These are phyloP conservation scores for Plantago coronopus DNA, from an alignment of 305 asterid species.

Conservation along the genomic window DNA sequence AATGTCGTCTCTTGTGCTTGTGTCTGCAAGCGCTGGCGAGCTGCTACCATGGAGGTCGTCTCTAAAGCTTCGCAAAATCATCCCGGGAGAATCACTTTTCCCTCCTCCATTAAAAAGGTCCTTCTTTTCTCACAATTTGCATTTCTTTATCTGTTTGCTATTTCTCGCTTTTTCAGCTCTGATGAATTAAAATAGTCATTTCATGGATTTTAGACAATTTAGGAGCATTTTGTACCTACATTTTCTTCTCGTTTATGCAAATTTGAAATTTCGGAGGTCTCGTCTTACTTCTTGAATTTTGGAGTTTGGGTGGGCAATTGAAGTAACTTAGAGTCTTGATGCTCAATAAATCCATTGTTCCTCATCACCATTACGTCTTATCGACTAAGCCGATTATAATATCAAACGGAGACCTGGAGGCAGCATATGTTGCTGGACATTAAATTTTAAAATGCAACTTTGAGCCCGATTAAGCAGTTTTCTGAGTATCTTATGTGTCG, in stretches of 20 bases:
- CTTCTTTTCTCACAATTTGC: neutral
- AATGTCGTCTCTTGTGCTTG: constrained; percentile 86
- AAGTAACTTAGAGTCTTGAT: no score
- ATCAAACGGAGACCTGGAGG: neutral
- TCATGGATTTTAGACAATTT: no score
- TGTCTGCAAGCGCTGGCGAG: constrained; percentile 92
- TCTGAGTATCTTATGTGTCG: no score
- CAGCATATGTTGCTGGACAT: neutral
- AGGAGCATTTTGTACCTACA: neutral
- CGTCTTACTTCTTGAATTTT: neutral
- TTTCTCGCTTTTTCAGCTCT: constrained; percentile 4
- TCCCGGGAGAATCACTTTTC: constrained; percentile 69
- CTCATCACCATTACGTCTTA: no score
- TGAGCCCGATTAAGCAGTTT: neutral
- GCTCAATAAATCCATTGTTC: no score
- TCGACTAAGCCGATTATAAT: no score
- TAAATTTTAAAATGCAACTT: neutral
- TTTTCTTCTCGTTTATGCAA: neutral
- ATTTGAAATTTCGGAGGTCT: neutral
- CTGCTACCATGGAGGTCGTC: constrained; percentile 67
- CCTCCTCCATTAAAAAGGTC: constrained; percentile 90
- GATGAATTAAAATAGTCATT: neutral
- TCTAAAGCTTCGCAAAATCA: constrained; percentile 39
- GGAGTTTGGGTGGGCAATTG: neutral
- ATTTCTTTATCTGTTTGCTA: neutral